These are phyloP conservation scores for Spencermartinsiella ligniputridi DNA, from an alignment of 1,139 yeast species.

Conservation along the genomic window DNA sequence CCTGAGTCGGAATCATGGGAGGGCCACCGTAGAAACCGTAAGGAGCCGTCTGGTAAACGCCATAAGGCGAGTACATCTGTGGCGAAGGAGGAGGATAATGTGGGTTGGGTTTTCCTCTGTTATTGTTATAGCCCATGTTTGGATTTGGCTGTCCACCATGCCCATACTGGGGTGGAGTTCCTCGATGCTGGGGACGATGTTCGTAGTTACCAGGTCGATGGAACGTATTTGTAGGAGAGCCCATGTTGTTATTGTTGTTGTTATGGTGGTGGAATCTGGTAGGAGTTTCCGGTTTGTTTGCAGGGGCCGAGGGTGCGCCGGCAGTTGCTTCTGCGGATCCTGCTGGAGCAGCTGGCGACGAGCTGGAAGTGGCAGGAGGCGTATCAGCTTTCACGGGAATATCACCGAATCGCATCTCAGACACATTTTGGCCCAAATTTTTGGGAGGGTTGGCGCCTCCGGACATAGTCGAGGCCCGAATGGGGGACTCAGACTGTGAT, in stretches of 20 bases:
- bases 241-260: neutral
- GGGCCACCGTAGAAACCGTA: constrained; percentile 12
- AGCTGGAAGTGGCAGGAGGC: neutral
- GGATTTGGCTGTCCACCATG: neutral
- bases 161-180: neutral
- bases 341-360: constrained; percentile 4
- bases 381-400: constrained; percentile 18
- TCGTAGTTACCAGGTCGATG: constrained; percentile 1
- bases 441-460: constrained; percentile 18
- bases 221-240: neutral
- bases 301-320: constrained; percentile 2
- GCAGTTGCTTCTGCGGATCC: neutral
- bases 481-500: neutral
- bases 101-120: neutral
- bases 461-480: constrained; percentile 9
- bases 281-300: constrained; percentile 1
- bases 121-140: neutral
- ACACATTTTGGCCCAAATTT: constrained; percentile 11
- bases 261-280: neutral
- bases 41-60: constrained; percentile 7
- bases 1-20: constrained; percentile 8
- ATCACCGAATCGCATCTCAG: constrained; percentile 20
- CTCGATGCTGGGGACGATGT: neutral
- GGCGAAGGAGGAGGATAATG: constrained; percentile 5
- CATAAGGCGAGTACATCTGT: constrained; percentile 12